Evolutionary conservation across 176 grass and related monocot species (phyloP).

Genomic region (Pontederia paniculata): DNA sequence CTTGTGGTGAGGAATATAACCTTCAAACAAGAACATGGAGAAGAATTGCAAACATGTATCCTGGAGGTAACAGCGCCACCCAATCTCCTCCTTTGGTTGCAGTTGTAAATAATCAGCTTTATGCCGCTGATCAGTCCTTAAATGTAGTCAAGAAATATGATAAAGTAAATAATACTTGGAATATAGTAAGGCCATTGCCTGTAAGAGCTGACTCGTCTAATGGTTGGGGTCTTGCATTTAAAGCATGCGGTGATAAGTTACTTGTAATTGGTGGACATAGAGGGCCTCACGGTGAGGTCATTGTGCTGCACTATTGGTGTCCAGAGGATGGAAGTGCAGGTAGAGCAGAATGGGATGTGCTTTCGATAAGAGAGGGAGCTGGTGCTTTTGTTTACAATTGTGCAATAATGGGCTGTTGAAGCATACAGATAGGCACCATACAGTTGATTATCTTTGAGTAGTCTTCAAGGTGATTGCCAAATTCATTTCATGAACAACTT

Average conservation of each 20-base stretch:
- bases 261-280: constrained; percentile 63
- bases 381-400: constrained; percentile 88
- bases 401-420: constrained; percentile 92
- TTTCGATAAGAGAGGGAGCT: constrained; percentile 50
- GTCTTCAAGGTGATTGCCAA: neutral
- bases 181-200: constrained; percentile 61
- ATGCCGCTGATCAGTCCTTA: constrained; percentile 50
- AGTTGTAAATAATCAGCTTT: constrained; percentile 93
- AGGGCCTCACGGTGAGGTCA: constrained; percentile 48
- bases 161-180: constrained; percentile 74
- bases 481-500: constrained; percentile 9
- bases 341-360: constrained; percentile 66
- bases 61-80: constrained; percentile 54
- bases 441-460: neutral
- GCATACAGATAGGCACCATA: neutral
- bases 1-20: constrained; percentile 83
- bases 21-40: constrained; percentile 65
- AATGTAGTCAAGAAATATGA: constrained; percentile 93
- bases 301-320: constrained; percentile 73
- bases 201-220: constrained; percentile 77
- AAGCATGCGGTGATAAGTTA: constrained; percentile 61
- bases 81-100: constrained; percentile 79
- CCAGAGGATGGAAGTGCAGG: constrained; percentile 37
- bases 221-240: constrained; percentile 88
- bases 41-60: constrained; percentile 70